phyloP scores from a whole-genome alignment of 2,329 filamentous ascomycete genomes.

The Xylariaceae sp. region DNA sequence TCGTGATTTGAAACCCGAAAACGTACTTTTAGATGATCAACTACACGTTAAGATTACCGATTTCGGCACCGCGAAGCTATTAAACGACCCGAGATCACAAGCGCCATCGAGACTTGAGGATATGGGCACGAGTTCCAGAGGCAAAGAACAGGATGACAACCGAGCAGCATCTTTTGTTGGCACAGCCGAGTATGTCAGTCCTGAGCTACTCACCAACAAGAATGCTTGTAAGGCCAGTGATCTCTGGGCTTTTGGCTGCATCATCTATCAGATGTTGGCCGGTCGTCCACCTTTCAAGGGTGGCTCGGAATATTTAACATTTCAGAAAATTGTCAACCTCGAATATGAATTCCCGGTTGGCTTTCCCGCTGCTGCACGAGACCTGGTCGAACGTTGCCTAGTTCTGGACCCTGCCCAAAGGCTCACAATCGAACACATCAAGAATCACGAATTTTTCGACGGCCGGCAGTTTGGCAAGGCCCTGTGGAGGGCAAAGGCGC shows the following conservation, averaged over 20 bases:
- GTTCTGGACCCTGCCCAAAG: constrained; percentile 82
- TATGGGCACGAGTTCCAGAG: constrained; percentile 37
- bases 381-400: constrained; percentile 84
- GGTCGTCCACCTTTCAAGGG: constrained; percentile 97
- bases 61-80: constrained; percentile 94
- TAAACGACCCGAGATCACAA: constrained; percentile 56
- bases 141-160: constrained; percentile 54
- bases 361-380: constrained; percentile 80
- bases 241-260: constrained; percentile 97
- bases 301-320: constrained; percentile 91
- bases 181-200: constrained; percentile 96
- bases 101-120: constrained; percentile 36
- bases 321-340: constrained; percentile 93
- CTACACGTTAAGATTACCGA: constrained; percentile 99
- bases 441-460: constrained; percentile 92
- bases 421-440: constrained; percentile 91
- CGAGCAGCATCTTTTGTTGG: constrained; percentile 93
- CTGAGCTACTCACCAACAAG: constrained; percentile 93
- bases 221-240: constrained; percentile 97
- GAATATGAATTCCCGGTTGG: constrained; percentile 91
- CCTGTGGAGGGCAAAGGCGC: constrained; percentile 87
- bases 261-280: constrained; percentile 91
- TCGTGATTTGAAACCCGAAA: constrained; percentile 93
- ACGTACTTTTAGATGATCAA: constrained; percentile 88
- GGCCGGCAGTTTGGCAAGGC: constrained; percentile 78